These are phyloP conservation scores for Cladosporium sp. DNA, from an alignment of 2,329 filamentous ascomycete genomes.

Conservation along the genomic window DNA sequence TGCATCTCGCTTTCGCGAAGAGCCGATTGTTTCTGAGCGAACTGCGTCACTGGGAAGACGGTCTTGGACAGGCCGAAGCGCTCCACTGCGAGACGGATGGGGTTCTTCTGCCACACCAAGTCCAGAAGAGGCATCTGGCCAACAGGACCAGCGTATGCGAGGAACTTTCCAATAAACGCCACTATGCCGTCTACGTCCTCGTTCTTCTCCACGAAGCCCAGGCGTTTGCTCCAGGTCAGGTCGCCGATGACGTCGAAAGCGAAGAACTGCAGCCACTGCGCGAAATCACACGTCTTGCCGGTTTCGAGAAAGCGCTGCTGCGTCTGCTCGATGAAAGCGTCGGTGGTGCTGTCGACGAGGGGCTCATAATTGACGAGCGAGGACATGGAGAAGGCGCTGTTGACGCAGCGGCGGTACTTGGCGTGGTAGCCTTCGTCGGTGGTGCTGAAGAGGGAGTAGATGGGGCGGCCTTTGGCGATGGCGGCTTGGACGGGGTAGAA, in stretches of 20 bases:
- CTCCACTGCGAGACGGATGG: constrained; percentile 67
- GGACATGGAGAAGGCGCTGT: constrained; percentile 76
- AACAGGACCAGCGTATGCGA: constrained; percentile 69
- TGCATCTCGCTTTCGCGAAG: constrained; percentile 61
- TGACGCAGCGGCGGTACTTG: constrained; percentile 73
- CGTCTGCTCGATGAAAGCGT: constrained; percentile 64
- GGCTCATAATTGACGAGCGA: constrained; percentile 77
- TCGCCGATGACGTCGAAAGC: constrained; percentile 82
- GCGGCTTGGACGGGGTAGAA: constrained; percentile 81
- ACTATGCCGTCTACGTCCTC: constrained; percentile 76
- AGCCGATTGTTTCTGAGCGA: constrained; percentile 67
- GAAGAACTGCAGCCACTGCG: constrained; percentile 75
- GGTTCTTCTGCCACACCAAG: constrained; percentile 71
- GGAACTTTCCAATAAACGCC: constrained; percentile 62
- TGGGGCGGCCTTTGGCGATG: constrained; percentile 65
- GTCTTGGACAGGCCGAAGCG: constrained; percentile 67
- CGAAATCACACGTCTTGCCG: constrained; percentile 61
- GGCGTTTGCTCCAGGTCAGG: constrained; percentile 72
- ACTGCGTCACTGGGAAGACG: constrained; percentile 72
- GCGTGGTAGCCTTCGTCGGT: constrained; percentile 75
- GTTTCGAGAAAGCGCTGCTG: constrained; percentile 46
- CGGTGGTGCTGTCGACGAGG: constrained; percentile 73
- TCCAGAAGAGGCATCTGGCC: constrained; percentile 77
- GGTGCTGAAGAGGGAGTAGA: constrained; percentile 76
- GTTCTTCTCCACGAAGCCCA: constrained; percentile 75